Conservation (phyloP, 75 land plant genomes). For the Pinus tabuliformis region DNA sequence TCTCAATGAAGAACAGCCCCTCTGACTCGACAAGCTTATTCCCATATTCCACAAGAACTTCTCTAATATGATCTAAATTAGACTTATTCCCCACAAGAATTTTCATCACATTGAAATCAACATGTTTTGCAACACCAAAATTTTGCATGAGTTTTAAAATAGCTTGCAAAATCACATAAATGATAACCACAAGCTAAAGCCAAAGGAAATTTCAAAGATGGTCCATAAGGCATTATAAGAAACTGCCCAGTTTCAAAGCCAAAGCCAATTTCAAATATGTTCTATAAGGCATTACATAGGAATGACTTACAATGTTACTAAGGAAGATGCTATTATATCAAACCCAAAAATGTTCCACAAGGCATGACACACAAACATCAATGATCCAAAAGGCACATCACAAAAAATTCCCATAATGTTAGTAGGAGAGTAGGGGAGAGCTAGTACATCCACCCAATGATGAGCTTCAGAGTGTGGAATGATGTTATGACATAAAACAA, state of each 20-base stretch:
- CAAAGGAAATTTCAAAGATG: neutral
- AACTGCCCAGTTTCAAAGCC: neutral
- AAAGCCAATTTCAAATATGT: neutral
- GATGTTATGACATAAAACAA: no score
- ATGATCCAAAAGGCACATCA: neutral
- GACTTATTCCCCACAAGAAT: slow-evolving; percentile 80
- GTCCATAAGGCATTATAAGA: neutral
- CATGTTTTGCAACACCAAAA: slow-evolving; percentile 42
- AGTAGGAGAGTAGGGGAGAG: neutral
- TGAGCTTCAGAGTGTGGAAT: neutral
- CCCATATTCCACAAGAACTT: slow-evolving; percentile 50
- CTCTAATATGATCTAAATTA: slow-evolving; percentile 44
- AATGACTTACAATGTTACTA: neutral
- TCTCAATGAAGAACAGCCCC: slow-evolving; percentile 61
- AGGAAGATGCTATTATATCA: neutral
- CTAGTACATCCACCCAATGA: neutral
- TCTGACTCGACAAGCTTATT: slow-evolving; percentile 51
- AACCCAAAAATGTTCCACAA: neutral
- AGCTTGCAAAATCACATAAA: neutral
- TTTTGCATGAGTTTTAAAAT: neutral
- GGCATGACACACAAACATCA: neutral
- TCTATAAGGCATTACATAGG: neutral
- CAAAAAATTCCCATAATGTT: neutral
- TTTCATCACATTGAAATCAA: slow-evolving; percentile 62
- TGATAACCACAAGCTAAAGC: neutral